Evolutionary conservation across 768 basidiomycete species (phyloP).

Genomic region (Boletus bicolor): DNA sequence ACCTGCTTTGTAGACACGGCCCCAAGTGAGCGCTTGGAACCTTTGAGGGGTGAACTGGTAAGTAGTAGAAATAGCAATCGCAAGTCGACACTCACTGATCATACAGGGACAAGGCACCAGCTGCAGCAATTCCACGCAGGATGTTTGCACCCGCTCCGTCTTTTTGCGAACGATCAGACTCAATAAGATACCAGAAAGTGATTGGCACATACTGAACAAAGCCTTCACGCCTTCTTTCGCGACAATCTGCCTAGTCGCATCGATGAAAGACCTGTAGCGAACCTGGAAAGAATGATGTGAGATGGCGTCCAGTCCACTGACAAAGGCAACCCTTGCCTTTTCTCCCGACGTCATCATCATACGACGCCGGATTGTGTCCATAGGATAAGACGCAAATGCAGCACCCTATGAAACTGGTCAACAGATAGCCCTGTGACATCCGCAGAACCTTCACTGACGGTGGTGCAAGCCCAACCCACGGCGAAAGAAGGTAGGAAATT

Average conservation of each 20-base stretch:
- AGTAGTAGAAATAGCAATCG: neutral
- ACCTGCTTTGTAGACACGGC: slow-evolving; percentile 54
- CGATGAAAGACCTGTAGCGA: slow-evolving; percentile 38
- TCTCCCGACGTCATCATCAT: slow-evolving; percentile 50
- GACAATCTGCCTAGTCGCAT: slow-evolving; percentile 39
- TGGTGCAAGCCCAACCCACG: slow-evolving; percentile 42
- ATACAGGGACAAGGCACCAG: slow-evolving; percentile 58
- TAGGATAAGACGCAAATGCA: slow-evolving; percentile 38
- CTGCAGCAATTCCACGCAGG: slow-evolving; percentile 50
- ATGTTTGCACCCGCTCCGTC: slow-evolving; percentile 59
- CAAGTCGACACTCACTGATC: slow-evolving; percentile 41
- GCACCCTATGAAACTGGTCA: slow-evolving; percentile 29
- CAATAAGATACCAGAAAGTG: neutral
- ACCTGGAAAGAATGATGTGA: slow-evolving; percentile 21
- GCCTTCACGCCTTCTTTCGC: slow-evolving; percentile 39
- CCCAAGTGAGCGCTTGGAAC: slow-evolving; percentile 53
- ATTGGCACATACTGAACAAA: slow-evolving; percentile 34
- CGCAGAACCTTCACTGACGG: slow-evolving; percentile 22
- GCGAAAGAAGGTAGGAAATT: slow-evolving; percentile 41
- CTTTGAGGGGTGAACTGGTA: slow-evolving; percentile 10
- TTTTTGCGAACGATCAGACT: slow-evolving; percentile 29
- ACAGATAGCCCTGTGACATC: neutral
- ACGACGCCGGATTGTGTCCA: slow-evolving; percentile 44
- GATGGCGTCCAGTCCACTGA: neutral
- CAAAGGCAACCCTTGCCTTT: slow-evolving; percentile 14